Percentiles rank a stretch among this genome's conserved stretches.
Evolutionary conservation across 495 filamentous ascomycete species (phyloP).

Genomic region (Talaromyces trachyspermus): DNA sequence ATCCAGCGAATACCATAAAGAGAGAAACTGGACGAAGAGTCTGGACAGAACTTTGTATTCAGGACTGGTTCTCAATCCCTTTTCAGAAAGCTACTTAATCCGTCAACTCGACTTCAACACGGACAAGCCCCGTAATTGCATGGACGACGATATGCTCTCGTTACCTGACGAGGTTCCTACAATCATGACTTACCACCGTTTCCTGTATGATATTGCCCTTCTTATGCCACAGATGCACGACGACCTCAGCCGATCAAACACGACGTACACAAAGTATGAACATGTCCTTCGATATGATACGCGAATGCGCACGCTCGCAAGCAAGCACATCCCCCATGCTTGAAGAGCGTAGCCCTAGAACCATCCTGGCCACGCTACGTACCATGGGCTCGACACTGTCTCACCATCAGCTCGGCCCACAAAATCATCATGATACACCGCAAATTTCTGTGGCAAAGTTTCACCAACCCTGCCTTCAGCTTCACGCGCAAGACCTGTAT

Average conservation of each 20-base stretch:
- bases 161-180: conserved; percentile 28
- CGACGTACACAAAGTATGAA: conserved; percentile 31
- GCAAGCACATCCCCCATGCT: conserved; percentile 22
- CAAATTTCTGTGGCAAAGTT: conserved; percentile 36
- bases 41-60: conserved; percentile 38
- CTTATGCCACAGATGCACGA: conserved; percentile 36
- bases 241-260: conserved; percentile 27
- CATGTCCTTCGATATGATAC: conserved; percentile 36
- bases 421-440: conserved; percentile 49
- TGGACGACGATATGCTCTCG: conserved; percentile 29
- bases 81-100: conserved; percentile 39
- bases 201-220: conserved; percentile 32
- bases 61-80: conserved; percentile 44
- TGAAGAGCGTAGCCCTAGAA: conserved; percentile 26
- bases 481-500: conserved; percentile 38
- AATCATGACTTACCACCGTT: conserved; percentile 30
- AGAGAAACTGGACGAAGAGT: conserved; percentile 35
- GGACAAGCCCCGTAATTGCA: conserved; percentile 26
- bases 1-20: conserved; percentile 12
- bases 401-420: conserved; percentile 35
- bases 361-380: conserved; percentile 30
- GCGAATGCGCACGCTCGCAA: conserved; percentile 31
- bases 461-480: conserved; percentile 29
- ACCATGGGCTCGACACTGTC: conserved; percentile 32
- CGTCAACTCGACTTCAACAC: conserved; percentile 36